A percentile compares a stretch with the other conserved stretches of the same genome.
These are phyloP conservation scores for Cylindricascospora bacillispora DNA, from an alignment of 1,139 yeast genomes.

Conservation along the genomic window DNA sequence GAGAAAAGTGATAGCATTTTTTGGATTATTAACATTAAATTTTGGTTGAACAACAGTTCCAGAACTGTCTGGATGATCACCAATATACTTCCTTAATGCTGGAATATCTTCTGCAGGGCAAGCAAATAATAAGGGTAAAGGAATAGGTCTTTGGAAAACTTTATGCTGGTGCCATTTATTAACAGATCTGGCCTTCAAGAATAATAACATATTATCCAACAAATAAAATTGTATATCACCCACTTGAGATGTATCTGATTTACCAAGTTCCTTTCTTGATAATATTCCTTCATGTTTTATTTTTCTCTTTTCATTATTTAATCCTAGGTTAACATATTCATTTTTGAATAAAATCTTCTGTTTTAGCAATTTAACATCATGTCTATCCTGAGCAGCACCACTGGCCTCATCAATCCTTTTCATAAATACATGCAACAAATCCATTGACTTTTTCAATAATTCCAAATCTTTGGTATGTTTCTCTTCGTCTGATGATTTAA, in stretches of 20 bases:
- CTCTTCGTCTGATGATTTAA: slow-evolving; percentile 54
- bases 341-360: slow-evolving; percentile 67
- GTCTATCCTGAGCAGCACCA: slow-evolving; percentile 90
- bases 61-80: slow-evolving; percentile 28
- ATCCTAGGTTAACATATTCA: slow-evolving; percentile 76
- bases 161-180: slow-evolving; percentile 86
- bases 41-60: slow-evolving; percentile 31
- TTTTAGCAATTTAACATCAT: slow-evolving; percentile 76
- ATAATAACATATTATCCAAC: slow-evolving; percentile 76
- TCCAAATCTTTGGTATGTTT: slow-evolving; percentile 46
- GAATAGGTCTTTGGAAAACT: slow-evolving; percentile 88
- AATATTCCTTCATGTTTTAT: slow-evolving; percentile 32
- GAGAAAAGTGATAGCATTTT: slow-evolving; percentile 36
- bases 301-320: slow-evolving; percentile 68
- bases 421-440: slow-evolving; percentile 62
- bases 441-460: slow-evolving; percentile 60
- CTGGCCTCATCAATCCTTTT: slow-evolving; percentile 78
- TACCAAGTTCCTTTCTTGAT: slow-evolving; percentile 24
- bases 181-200: slow-evolving; percentile 76
- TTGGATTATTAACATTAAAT: slow-evolving; percentile 15
- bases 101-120: slow-evolving; percentile 74
- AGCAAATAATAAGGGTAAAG: slow-evolving; percentile 66
- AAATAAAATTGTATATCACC: slow-evolving; percentile 68
- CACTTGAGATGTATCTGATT: slow-evolving; percentile 21
- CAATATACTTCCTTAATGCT: slow-evolving; percentile 35